Evolutionary conservation across 176 grass and related monocot species (phyloP).

Genomic region (Otatea glauca): DNA sequence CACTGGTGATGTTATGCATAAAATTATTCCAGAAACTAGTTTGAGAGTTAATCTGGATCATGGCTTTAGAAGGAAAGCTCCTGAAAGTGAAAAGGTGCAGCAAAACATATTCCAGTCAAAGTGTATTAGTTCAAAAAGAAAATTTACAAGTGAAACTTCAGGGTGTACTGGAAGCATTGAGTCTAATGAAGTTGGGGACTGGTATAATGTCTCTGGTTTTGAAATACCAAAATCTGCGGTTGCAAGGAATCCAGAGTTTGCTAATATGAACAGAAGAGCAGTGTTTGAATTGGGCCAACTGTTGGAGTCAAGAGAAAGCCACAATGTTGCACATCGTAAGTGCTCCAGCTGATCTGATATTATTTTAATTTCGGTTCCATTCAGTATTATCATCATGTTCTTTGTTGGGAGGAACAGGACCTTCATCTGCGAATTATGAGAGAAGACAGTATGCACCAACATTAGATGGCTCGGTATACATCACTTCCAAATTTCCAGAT

Average conservation of each 20-base stretch:
- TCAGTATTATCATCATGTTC: conserved; percentile 16
- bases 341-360: conserved; percentile 15
- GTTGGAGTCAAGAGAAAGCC: conserved; percentile 45
- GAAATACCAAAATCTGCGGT: conserved; percentile 37
- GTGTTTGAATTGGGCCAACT: conserved; percentile 35
- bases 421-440: conserved; percentile 50
- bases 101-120: conserved; percentile 46
- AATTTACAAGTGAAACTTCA: conserved; percentile 51
- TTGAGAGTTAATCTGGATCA: conserved; percentile 24
- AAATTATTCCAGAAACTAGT: not conserved
- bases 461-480: conserved; percentile 50
- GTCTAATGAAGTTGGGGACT: conserved; percentile 47
- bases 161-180: conserved; percentile 47
- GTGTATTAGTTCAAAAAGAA: conserved; percentile 38
- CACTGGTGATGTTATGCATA: conserved; percentile 33
- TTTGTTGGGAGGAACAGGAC: conserved; percentile 54
- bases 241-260: conserved; percentile 46
- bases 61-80: conserved; percentile 23
- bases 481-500: conserved; percentile 14
- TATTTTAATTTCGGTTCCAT: conserved; percentile 12
- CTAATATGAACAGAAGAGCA: conserved; percentile 22
- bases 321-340: conserved; percentile 58
- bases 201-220: conserved; percentile 37
- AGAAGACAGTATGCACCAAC: conserved; percentile 47
- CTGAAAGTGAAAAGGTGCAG: conserved; percentile 18